Base-by-base conservation (phyloP, 2,329 filamentous ascomycete species). In the Fusarium praegraminearum region DNA sequence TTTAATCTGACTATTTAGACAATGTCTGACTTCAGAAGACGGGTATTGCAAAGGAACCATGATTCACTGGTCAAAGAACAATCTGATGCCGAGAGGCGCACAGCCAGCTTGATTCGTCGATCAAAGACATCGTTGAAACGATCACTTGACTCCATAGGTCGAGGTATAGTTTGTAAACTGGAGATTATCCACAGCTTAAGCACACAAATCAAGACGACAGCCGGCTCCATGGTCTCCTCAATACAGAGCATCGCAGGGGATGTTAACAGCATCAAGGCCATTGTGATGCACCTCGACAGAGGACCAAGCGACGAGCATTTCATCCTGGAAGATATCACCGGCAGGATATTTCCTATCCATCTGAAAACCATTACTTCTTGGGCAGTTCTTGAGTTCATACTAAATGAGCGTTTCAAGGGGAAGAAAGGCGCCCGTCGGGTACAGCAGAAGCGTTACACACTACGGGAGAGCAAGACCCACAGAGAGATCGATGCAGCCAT, bases 1-100 rank as follows among this genome's bases (percentile, higher is more conserved):
- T 15, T 4, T 7, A 7, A 15, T 10, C 8, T 22, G 6, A 11
- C 6, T 5, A 33, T 11, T 2, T 10, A 7, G 2, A 9, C 2
- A 9, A 5, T 5, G 5, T 33, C 30, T 55, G 4, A 46, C 12
- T 4, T 22, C 1, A 7, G 4, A 1, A 55, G 52, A 7, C 52
- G 18, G 1, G 1, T 28, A 16, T 30, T 30, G 7, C 52, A 47
- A 38, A 47, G 41, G 1, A 49, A 55, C 7, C 24, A 55, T 1
- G 8, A 56, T 18, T 11, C 41, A 10, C 1, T 47, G 0, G n/a
- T 11, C 18, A 7, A 4, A 38, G 15, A 49, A 11, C 32, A 35
- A 28, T 12, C n/a, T 13, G 32, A n/a, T 3, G 0, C 10, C 1
- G 41, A 36, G 4, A 6, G 11, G 1, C 52, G 41, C 3, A 49